These are phyloP conservation scores for Boletus tomentosulus DNA, from an alignment of 768 basidiomycete genomes.

Conservation along the genomic window DNA sequence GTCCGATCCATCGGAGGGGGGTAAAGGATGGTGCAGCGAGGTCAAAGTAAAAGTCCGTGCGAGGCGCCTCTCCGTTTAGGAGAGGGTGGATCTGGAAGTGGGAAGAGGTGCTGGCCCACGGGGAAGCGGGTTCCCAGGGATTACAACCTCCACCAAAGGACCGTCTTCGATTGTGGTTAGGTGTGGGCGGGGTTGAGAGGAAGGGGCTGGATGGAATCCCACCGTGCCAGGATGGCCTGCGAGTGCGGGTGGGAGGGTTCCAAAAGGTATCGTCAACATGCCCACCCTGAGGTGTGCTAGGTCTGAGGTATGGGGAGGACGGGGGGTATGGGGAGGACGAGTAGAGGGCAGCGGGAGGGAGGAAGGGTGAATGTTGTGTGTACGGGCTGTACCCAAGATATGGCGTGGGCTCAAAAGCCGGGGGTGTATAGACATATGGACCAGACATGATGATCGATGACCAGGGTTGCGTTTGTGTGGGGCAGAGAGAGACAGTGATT, in stretches of 20 bases:
- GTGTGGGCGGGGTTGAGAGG: conserved; percentile 14
- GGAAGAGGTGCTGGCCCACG: conserved; percentile 21
- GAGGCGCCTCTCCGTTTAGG: conserved; percentile 48
- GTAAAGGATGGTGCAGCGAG: conserved; percentile 45
- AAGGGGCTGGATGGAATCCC: conserved; percentile 24
- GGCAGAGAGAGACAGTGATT: background rate
- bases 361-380: conserved; percentile 41
- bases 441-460: conserved; percentile 31
- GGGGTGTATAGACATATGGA: conserved; percentile 43
- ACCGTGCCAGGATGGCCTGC: conserved; percentile 45
- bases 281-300: conserved; percentile 27
- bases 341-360: conserved; percentile 36
- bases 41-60: conserved; percentile 51
- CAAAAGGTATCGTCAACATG: conserved; percentile 20
- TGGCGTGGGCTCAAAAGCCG: conserved; percentile 32
- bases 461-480: background rate
- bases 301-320: conserved; percentile 26
- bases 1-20: conserved; percentile 39
- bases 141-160: conserved; percentile 27
- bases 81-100: conserved; percentile 27
- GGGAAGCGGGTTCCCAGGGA: conserved; percentile 21
- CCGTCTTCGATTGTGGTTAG: conserved; percentile 17
- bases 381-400: conserved; percentile 31
- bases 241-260: conserved; percentile 28
- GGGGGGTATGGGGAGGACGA: conserved; percentile 35